A percentile compares a stretch with the other conserved stretches of the same genome.
Conservation (phyloP, 139 green algal species). For the Chlorella sp. region DNA sequence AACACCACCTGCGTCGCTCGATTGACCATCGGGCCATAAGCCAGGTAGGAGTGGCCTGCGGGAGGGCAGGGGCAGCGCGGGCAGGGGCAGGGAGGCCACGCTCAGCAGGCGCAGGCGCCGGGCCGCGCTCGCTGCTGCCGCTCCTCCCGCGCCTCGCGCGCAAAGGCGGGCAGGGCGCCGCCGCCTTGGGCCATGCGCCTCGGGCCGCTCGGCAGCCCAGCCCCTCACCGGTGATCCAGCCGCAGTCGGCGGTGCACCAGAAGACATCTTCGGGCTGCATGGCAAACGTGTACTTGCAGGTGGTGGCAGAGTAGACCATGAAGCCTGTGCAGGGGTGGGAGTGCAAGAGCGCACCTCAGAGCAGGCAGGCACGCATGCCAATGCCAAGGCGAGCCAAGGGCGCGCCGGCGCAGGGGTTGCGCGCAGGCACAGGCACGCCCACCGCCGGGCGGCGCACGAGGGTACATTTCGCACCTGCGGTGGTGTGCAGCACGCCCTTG, state of each 20-base stretch:
- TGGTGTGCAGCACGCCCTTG: constrained; percentile 95
- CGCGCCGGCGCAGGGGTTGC: too few relatives aligned
- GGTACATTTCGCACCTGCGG: too few relatives aligned
- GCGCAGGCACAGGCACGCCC: too few relatives aligned
- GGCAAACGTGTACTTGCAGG: constrained; percentile 79
- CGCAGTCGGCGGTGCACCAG: constrained; percentile 97
- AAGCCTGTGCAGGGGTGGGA: constrained; percentile 46
- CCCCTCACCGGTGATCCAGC: constrained; percentile 91
- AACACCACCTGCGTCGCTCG: constrained; percentile 87
- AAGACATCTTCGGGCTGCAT: constrained; percentile 84
- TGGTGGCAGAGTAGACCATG: constrained; percentile 82
- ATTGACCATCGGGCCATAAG: constrained; percentile 90
- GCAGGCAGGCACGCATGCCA: too few relatives aligned
- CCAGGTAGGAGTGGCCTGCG: constrained; percentile 80
- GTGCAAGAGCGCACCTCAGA: too few relatives aligned
- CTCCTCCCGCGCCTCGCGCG: background rate
- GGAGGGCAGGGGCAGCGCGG: background rate
- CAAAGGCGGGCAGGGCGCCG: too few relatives aligned
- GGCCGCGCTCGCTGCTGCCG: background rate
- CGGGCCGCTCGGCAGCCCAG: background rate
- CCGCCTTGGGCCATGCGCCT: background rate
- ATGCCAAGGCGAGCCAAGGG: too few relatives aligned
- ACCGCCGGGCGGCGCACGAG: too few relatives aligned
- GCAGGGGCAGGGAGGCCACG: background rate
- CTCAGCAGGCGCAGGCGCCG: background rate